Conservation (phyloP, 2,329 filamentous ascomycete genomes). For the Aphanocladium album region DNA sequence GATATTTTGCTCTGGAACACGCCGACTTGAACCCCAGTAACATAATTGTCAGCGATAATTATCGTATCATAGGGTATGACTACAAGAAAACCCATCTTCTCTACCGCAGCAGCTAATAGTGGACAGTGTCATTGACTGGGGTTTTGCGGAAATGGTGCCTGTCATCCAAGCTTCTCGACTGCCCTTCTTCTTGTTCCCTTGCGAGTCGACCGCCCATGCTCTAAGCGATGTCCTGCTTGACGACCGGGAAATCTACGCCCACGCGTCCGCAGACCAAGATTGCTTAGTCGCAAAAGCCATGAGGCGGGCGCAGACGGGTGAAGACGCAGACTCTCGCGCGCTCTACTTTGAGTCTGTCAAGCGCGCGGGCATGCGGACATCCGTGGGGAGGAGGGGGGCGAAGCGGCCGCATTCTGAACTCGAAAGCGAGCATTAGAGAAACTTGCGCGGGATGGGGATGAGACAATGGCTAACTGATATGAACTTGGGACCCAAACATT, state of each 20-base stretch:
- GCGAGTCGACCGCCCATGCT: neutral
- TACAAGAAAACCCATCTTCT: no score
- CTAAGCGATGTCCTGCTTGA: neutral
- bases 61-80: neutral
- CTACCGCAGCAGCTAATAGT: no score
- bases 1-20: neutral
- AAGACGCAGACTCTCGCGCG: neutral
- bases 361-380: neutral
- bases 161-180: neutral
- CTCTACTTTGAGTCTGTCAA: neutral
- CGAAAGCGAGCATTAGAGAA: neutral
- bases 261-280: neutral
- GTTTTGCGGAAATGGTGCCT: neutral
- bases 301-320: neutral
- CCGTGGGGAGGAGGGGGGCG: neutral
- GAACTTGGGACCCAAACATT: no score
- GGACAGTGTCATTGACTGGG: constrained; percentile 6
- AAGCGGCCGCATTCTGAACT: neutral
- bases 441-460: neutral
- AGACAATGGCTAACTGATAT: no score
- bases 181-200: neutral
- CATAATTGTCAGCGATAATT: neutral
- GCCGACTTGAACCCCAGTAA: neutral
- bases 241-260: neutral
- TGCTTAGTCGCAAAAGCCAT: neutral